Conservation (phyloP, 1,284 basidiomycete species). For the Ustilago sp. region DNA sequence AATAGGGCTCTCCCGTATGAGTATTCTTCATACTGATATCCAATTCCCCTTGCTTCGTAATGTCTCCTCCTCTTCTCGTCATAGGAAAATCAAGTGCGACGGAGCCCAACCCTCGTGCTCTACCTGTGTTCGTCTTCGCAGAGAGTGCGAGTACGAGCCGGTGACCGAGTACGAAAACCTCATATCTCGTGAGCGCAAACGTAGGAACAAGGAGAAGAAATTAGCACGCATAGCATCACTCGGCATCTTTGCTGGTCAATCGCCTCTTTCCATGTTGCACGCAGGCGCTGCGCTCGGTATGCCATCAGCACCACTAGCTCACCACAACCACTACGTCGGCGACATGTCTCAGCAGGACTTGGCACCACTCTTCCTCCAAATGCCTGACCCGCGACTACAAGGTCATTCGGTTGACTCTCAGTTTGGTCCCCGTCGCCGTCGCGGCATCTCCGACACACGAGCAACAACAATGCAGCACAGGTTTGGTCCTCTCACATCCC, state of each 20-base stretch:
- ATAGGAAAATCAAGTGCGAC: slow-evolving; percentile 64
- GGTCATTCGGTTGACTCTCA: slow-evolving; percentile 25
- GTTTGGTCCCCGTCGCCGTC: slow-evolving; percentile 42
- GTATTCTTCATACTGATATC: neutral
- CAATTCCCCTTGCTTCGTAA: neutral
- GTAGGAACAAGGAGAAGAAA: slow-evolving; percentile 57
- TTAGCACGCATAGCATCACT: slow-evolving; percentile 39
- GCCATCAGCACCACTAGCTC: slow-evolving; percentile 23
- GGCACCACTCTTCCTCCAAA: slow-evolving; percentile 24
- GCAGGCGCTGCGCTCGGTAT: slow-evolving; percentile 24
- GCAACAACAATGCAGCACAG: slow-evolving; percentile 23
- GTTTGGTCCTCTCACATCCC: slow-evolving; percentile 25
- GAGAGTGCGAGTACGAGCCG: slow-evolving; percentile 63
- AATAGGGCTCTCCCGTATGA: neutral
- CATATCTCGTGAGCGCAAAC: slow-evolving; percentile 62
- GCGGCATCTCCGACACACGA: slow-evolving; percentile 37
- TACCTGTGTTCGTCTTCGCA: slow-evolving; percentile 57
- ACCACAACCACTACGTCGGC: slow-evolving; percentile 14
- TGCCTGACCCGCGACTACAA: slow-evolving; percentile 19
- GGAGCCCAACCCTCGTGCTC: slow-evolving; percentile 59
- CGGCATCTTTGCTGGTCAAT: slow-evolving; percentile 46
- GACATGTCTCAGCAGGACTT: slow-evolving; percentile 23
- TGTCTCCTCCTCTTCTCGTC: neutral
- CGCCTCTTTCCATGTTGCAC: slow-evolving; percentile 45
- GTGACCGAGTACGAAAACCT: slow-evolving; percentile 63